A percentile compares a stretch with the other conserved stretches of the same genome.
Evolutionary conservation across 192 early-diverging fungal genomes (phyloP).

Genomic region (Mortierella claussenii): DNA sequence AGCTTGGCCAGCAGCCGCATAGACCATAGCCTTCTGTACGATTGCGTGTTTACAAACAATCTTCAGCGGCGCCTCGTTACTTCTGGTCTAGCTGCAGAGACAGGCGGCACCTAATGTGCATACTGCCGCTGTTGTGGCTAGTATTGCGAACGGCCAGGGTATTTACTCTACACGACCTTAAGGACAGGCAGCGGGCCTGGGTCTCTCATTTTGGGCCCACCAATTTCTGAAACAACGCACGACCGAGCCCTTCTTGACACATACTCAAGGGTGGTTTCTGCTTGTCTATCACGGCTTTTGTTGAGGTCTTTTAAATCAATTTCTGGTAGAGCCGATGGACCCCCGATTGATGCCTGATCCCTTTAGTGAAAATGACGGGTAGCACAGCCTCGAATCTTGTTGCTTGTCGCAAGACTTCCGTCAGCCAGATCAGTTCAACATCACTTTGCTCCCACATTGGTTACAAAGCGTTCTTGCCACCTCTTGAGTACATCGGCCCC

Average conservation of each 20-base stretch:
- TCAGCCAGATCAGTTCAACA: constrained; percentile 28
- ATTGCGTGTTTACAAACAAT: constrained; percentile 35
- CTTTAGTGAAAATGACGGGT: too few species aligned
- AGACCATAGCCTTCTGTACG: constrained; percentile 23
- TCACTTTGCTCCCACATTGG: constrained; percentile 34
- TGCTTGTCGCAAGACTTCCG: constrained; percentile 9
- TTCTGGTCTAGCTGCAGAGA: not conserved
- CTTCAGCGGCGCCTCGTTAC: constrained; percentile 24
- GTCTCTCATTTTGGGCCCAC: constrained; percentile 30
- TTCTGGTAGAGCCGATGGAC: not conserved
- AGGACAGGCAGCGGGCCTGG: constrained; percentile 36
- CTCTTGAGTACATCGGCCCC: constrained; percentile 34
- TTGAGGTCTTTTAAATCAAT: too few species aligned
- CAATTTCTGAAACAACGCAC: constrained; percentile 28
- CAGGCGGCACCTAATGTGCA: not conserved
- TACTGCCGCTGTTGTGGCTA: not conserved
- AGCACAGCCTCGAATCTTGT: constrained; percentile 25
- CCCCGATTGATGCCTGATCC: too few species aligned
- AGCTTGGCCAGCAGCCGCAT: too few species aligned
- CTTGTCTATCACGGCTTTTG: constrained; percentile 13
- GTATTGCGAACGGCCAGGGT: not conserved
- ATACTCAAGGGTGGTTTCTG: constrained; percentile 31
- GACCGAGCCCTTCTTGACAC: constrained; percentile 26
- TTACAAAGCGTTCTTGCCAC: constrained; percentile 32
- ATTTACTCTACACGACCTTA: constrained; percentile 19